Evolutionary conservation across 306 rosid species (phyloP).

Genomic region (Carpinus viminea): DNA sequence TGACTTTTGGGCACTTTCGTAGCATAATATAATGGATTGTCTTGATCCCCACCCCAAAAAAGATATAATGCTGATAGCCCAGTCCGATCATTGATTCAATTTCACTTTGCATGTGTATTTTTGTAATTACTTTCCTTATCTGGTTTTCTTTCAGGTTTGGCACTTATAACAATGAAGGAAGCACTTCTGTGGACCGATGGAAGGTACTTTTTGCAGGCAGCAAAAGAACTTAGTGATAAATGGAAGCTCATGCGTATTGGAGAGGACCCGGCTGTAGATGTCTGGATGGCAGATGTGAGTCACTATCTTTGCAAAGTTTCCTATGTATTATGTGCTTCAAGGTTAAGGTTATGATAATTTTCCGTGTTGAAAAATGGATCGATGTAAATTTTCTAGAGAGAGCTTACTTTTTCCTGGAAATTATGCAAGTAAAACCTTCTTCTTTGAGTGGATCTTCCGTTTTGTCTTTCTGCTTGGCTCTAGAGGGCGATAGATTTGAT

Average conservation of each 20-base stretch:
- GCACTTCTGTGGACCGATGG: slow-evolving; percentile 98
- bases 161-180: slow-evolving; percentile 68
- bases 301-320: slow-evolving; percentile 7
- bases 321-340: neutral
- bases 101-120: neutral
- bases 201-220: slow-evolving; percentile 93
- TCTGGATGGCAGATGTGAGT: slow-evolving; percentile 93
- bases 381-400: neutral
- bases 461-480: neutral
- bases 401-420: neutral
- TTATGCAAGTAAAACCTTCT: neutral
- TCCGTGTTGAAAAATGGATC: neutral
- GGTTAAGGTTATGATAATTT: neutral
- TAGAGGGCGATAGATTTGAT: neutral
- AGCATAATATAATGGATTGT: too few relatives aligned
- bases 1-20: too few relatives aligned
- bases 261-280: slow-evolving; percentile 87
- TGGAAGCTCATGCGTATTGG: slow-evolving; percentile 98
- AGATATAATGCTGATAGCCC: neutral
- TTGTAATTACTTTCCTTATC: neutral
- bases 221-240: slow-evolving; percentile 70
- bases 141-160: slow-evolving; percentile 64
- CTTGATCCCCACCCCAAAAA: neutral
- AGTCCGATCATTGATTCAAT: neutral
- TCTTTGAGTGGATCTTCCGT: neutral